A percentile compares a stretch with the other conserved stretches of the same genome.
These are phyloP conservation scores for Fusarium musae DNA, from an alignment of 2,329 filamentous ascomycete genomes.

Conservation along the genomic window DNA sequence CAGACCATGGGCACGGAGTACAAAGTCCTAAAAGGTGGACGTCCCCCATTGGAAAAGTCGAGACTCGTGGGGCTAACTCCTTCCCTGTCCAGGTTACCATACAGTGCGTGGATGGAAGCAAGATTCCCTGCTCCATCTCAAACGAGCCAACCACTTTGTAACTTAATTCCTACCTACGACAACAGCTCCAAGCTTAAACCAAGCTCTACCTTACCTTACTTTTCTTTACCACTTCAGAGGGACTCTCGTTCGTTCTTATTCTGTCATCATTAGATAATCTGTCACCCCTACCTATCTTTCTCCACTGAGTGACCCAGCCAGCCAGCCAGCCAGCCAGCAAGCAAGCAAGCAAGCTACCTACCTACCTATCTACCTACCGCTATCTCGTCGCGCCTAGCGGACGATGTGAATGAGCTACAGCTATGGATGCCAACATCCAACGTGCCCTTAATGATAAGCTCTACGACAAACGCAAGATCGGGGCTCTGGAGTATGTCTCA, in stretches of 20 bases:
- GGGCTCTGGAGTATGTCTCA: slow-evolving; percentile 86
- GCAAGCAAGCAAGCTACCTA: neutral
- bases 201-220: neutral
- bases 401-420: slow-evolving; percentile 42
- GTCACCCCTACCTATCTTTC: neutral
- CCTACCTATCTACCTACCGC: neutral
- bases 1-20: slow-evolving; percentile 35
- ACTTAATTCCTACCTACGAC: slow-evolving; percentile 33
- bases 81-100: slow-evolving; percentile 23
- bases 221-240: neutral
- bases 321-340: neutral
- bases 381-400: slow-evolving; percentile 30
- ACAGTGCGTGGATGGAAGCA: slow-evolving; percentile 27
- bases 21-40: slow-evolving; percentile 19
- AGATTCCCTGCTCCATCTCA: slow-evolving; percentile 30
- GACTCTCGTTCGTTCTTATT: neutral
- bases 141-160: slow-evolving; percentile 34
- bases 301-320: neutral
- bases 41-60: neutral
- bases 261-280: neutral
- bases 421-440: slow-evolving; percentile 90
- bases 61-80: slow-evolving; percentile 36
- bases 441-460: slow-evolving; percentile 96
- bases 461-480: slow-evolving; percentile 97
- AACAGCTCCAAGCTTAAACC: slow-evolving; percentile 7